Percentiles rank a stretch among this genome's conserved stretches.
phyloP scores from a whole-genome alignment of 305 asterid species.

The Solanum hybrid region DNA sequence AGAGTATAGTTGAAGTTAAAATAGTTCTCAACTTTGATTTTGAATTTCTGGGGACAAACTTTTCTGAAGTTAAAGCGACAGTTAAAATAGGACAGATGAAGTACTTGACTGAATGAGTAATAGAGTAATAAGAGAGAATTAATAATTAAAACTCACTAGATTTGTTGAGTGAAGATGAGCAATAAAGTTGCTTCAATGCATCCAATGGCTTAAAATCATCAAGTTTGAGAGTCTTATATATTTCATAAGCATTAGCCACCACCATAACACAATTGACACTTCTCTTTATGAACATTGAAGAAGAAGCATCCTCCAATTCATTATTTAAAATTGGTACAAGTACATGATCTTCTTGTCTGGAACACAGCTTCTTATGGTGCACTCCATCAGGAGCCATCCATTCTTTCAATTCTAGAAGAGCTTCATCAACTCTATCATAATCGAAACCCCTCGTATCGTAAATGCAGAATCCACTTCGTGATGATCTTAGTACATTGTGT shows the following conservation, averaged over 20 bases:
- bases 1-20: not conserved
- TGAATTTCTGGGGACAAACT: not conserved
- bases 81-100: not conserved
- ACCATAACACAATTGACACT: slow-evolving; percentile 19
- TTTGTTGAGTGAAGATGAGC: slow-evolving; percentile 4
- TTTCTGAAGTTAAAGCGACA: not conserved
- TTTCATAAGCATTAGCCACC: slow-evolving; percentile 20
- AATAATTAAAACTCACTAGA: slow-evolving; percentile 6
- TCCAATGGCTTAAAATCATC: slow-evolving; percentile 18
- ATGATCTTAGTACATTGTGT: slow-evolving; percentile 21
- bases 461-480: slow-evolving; percentile 19
- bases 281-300: slow-evolving; percentile 5
- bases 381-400: slow-evolving; percentile 22
- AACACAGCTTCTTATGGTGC: slow-evolving; percentile 17
- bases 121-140: not conserved
- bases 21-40: not conserved
- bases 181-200: slow-evolving; percentile 12
- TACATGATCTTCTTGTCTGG: not conserved
- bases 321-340: not conserved
- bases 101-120: not conserved
- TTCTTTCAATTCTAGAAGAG: slow-evolving; percentile 7
- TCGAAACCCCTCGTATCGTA: slow-evolving; percentile 19
- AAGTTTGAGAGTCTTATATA: slow-evolving; percentile 4
- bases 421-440: slow-evolving; percentile 12
- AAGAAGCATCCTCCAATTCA: not conserved